Evolutionary conservation across 2,329 filamentous ascomycete genomes (phyloP), one percentile per base, ranked within the genome.

Genomic region (Arthroderma uncinatum): DNA sequence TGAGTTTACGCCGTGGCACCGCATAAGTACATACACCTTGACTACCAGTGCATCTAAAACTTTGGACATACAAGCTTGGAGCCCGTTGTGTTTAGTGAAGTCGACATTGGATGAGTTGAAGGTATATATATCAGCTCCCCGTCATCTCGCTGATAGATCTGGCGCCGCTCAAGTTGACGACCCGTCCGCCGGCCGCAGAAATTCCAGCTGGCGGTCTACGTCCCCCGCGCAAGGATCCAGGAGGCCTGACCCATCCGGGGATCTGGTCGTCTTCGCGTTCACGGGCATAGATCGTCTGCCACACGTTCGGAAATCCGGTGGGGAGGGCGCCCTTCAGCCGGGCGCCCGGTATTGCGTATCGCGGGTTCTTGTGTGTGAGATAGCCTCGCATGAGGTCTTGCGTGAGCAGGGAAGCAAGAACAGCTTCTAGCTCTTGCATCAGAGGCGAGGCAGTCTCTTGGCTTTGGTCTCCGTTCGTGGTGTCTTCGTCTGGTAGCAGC

Each of bases 331-430:
- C 72, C 4, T 70, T 68, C 23, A 68, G 54, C 42, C 70, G 67
- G 23, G 87, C 83, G 2, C 91, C 90, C 55, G 86, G 82, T 44
- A 96, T 87, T 10, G 89, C 90, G 66, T 96, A 90, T 53, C 87
- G 84, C 44, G 80, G 80, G 66, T 84, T 83, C 25, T 80, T 80
- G 65, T 94, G 89, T 14, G 87, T 87, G 28, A 96, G 80, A 66
- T 91, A 96, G 1, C 91, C 92, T 63, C 85, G 83, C 67, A 96
- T 77, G 23, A 95, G 75, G 0, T 87, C 88, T 70, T 95, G 88
- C 53, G 86, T 82, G 19, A 94, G 81, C 10, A 96, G 79, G 9
- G 84, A 85, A 0, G 87, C 82, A 10, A 94, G 79, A 53, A 88
- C 83, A 47, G 83, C 83, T 71, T 95, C 89, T n/a, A 94, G 77